Evolutionary conservation across 805 yeast species (phyloP), one percentile per base, ranked within the genome.

Genomic region (Kuraishia floccosa): DNA sequence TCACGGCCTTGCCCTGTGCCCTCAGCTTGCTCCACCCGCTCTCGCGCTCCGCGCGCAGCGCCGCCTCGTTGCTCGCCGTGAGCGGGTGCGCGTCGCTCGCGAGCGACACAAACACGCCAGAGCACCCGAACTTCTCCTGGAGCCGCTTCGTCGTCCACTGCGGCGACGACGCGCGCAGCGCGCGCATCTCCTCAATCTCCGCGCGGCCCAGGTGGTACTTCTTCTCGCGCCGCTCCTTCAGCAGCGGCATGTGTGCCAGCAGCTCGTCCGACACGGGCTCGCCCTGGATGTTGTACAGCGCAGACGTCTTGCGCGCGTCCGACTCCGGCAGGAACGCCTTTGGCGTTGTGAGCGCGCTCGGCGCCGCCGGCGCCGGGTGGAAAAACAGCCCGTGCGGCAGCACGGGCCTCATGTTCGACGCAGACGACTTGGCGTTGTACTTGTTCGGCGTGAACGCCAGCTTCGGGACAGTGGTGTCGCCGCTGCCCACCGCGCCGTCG

Each of bases 301-400:
- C 34, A 6, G 56, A 44, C 3, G 14, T 16, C 27, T 44, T 44
- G 36, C 60, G 45, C 12, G 45, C 41, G 33, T 56, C 62, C 1
- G 35, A 8, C 3, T 41, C 42, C 2, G 62, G 60, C 24, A 56
- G 34, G 27, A 56, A 54, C 2, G 52, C 51, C 34, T 46, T 49
- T 19, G 62, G 62, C 3, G 60, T 56, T 10, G 47, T 36, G 30
- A 43, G 43, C 6, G 58, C 54, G 17, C 45, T 43, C 24, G 44
- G 38, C 4, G 53, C 40, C 1, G 60, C 48, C 22, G 60, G 62
- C 10, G 62, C 48, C 21, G 62, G 62, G 31, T 54, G 56, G 33
- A 41, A 51, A 33, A 41, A 52, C 7, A 56, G 30, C 2, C 62
- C 62, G 9, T 43, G 37, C 10, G 60, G 60, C 18, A 54, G 37